These are phyloP conservation scores for Nemania sp. DNA, from an alignment of 2,329 filamentous ascomycete genomes.

Conservation along the genomic window DNA sequence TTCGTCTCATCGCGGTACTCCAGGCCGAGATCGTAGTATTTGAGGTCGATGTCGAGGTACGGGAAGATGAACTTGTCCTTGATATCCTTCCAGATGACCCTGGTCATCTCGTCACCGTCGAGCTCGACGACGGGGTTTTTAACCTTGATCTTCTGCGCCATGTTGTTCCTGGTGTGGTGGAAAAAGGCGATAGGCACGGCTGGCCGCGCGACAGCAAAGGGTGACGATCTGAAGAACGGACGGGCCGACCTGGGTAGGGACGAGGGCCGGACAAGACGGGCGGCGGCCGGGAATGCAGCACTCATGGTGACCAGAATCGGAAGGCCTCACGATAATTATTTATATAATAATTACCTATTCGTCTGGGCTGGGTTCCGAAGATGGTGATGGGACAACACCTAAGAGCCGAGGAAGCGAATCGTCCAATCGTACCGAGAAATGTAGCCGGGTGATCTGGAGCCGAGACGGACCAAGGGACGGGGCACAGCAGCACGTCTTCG, in stretches of 20 bases:
- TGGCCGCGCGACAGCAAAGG: constrained; percentile 30
- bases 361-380: too few species aligned
- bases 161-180: constrained; percentile 49
- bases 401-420: constrained; percentile 29
- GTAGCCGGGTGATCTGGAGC: constrained; percentile 16
- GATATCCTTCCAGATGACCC: constrained; percentile 99
- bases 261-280: constrained; percentile 37
- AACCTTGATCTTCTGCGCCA: constrained; percentile 94
- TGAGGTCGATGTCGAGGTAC: constrained; percentile 95
- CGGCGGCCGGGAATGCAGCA: constrained; percentile 31
- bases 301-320: constrained; percentile 34
- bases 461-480: constrained; percentile 18
- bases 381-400: constrained; percentile 6
- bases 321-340: too few species aligned
- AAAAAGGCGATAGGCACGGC: constrained; percentile 39
- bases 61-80: constrained; percentile 98
- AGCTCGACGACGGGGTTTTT: constrained; percentile 98
- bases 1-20: constrained; percentile 95
- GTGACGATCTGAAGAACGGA: constrained; percentile 35
- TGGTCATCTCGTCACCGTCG: constrained; percentile 94
- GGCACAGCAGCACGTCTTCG: not conserved
- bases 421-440: constrained; percentile 17
- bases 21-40: constrained; percentile 91
- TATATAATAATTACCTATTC: too few species aligned
- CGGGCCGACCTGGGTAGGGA: constrained; percentile 35